Conservation (phyloP, 257 asterid genomes). For the Solanum ossicruentum region DNA sequence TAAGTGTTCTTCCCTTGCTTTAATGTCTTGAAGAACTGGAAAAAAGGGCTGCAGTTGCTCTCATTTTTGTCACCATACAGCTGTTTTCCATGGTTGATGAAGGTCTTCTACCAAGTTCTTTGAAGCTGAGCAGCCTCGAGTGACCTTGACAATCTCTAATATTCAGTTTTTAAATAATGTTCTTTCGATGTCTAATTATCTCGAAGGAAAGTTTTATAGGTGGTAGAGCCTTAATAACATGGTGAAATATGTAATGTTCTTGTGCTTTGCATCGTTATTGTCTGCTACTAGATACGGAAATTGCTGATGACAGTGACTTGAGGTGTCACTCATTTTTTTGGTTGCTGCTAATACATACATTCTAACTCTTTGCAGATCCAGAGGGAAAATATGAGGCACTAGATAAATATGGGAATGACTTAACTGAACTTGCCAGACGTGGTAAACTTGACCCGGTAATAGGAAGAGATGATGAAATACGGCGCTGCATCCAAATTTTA, state of each 20-base stretch:
- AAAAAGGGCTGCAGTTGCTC: not conserved
- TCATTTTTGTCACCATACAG: not conserved
- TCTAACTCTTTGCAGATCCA: slow-evolving; percentile 33
- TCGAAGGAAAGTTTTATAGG: not conserved
- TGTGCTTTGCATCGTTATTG: not conserved
- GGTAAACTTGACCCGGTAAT: slow-evolving; percentile 97
- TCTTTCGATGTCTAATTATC: not conserved
- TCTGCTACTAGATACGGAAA: not conserved
- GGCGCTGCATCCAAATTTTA: slow-evolving; percentile 89
- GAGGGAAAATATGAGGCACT: slow-evolving; percentile 91
- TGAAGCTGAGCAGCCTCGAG: not conserved
- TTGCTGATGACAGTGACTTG: not conserved
- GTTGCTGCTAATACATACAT: not conserved
- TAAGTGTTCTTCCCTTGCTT: not conserved
- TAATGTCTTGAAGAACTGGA: not conserved
- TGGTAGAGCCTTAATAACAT: not conserved
- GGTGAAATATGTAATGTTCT: not conserved
- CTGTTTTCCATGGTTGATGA: not conserved
- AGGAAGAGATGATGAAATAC: slow-evolving; percentile 96
- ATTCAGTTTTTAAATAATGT: not conserved
- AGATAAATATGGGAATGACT: slow-evolving; percentile 88
- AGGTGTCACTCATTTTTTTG: not conserved
- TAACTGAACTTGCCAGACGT: slow-evolving; percentile 91
- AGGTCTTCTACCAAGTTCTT: not conserved
- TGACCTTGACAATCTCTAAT: not conserved